Evolutionary conservation across 1,284 basidiomycete species (phyloP), one percentile per base, ranked within the genome.

Genomic region (Cryptococcus sp.): DNA sequence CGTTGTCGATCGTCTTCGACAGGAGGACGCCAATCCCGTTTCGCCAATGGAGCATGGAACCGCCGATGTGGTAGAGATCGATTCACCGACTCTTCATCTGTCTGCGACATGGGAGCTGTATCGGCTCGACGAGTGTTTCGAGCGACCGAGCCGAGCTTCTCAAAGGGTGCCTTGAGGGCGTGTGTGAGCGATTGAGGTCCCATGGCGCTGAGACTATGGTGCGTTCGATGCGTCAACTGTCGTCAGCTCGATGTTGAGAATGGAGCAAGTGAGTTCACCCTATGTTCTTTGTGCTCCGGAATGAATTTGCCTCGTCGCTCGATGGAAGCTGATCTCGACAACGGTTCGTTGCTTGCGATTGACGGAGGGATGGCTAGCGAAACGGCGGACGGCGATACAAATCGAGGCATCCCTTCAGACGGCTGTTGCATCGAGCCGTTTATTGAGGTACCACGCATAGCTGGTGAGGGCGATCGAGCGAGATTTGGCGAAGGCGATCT

Each of bases 121-220:
- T 32, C 32, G 4, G 50, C 50, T 11, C 54, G 53, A 25, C 56
- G 58, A 31, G 28, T 31, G 14, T 55, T 62, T 23, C 53, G 48
- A 3, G 54, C 51, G 6, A 53, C 57, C 18, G 53, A 49, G 18
- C 55, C 50, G 3, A 65, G 45, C 37, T 60, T 62, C 45, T 63
- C 61, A 31, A 63, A 60, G 3, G 61, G 58, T 21, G 48, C 54
- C 23, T 62, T 62, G 16, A 63, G 48, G 11, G 53, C 60, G 26
- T 61, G 56, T 4, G 43, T 52, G 19, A 62, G 23, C 3, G 59
- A 45, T 7, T 48, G 40, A 4, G 52, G 53, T 14, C 55, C 55
- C 22, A 54, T 48, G 9, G 54, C 45, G 22, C 57, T 51, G 16
- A 63, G 49, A 37, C 53, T 59, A 4, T 65, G 62, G 28, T 60